Percentiles rank a stretch among this genome's conserved stretches.
These are phyloP conservation scores for Citrus unshiu DNA, from an alignment of 345 rosid genomes.

Conservation along the genomic window DNA sequence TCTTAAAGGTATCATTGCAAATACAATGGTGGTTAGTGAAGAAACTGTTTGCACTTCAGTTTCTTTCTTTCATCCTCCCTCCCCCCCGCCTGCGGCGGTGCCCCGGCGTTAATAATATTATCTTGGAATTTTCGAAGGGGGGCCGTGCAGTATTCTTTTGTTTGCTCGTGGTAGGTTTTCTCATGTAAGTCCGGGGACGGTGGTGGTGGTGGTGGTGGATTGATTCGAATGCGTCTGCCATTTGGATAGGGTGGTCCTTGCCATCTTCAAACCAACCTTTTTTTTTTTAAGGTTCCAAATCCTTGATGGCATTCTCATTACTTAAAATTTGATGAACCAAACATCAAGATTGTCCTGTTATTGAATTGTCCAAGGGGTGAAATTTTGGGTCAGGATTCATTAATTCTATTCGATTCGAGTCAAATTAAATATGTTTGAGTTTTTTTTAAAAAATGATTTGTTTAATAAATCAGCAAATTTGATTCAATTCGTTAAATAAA, in stretches of 20 bases:
- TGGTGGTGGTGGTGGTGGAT: neutral
- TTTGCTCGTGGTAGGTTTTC: neutral
- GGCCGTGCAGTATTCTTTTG: neutral
- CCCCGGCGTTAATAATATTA: too few relatives aligned
- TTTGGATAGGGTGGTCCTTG: neutral
- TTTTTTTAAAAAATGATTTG: too few relatives aligned
- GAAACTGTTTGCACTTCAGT: neutral
- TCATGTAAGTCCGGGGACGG: neutral
- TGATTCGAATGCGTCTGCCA: neutral
- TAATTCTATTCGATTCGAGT: too few relatives aligned
- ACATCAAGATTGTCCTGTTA: too few relatives aligned
- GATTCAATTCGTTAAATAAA: too few relatives aligned
- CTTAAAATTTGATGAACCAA: too few relatives aligned
- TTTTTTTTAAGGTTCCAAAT: too few relatives aligned
- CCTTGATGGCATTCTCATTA: neutral
- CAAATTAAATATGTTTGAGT: too few relatives aligned
- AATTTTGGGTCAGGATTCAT: too few relatives aligned
- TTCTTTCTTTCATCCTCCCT: neutral
- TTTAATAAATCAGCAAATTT: too few relatives aligned
- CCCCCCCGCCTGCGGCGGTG: accelerated
- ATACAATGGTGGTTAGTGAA: neutral
- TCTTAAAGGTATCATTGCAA: neutral
- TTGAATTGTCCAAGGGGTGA: too few relatives aligned
- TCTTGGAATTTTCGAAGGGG: neutral
- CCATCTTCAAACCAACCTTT: too few relatives aligned